phyloP scores from a whole-genome alignment of 495 filamentous ascomycete species.

The Podospora sp. region DNA sequence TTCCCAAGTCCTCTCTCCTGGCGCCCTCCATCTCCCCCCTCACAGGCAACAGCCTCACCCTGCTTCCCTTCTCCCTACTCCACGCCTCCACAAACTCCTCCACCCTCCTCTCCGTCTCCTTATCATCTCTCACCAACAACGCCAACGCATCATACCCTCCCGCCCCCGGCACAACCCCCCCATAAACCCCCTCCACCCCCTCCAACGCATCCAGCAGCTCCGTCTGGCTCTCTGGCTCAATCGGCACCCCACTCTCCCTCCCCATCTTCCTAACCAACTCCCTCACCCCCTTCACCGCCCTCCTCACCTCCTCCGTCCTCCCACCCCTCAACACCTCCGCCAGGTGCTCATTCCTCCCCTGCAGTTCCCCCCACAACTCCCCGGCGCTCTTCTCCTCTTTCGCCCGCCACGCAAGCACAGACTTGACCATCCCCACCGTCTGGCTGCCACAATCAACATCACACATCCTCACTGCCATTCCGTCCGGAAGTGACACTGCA shows the following conservation, averaged over 20 bases:
- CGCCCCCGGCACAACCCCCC: constrained; percentile 91
- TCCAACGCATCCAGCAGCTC: constrained; percentile 75
- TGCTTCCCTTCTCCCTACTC: constrained; percentile 66
- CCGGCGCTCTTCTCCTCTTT: constrained; percentile 67
- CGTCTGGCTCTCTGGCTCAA: constrained; percentile 87
- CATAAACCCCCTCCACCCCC: constrained; percentile 75
- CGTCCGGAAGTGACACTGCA: constrained; percentile 68
- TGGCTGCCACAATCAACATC: constrained; percentile 95
- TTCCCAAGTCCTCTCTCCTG: constrained; percentile 61
- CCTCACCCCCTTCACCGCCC: constrained; percentile 46
- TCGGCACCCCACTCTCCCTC: constrained; percentile 70
- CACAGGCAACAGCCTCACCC: constrained; percentile 75
- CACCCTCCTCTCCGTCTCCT: constrained; percentile 64
- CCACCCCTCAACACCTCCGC: constrained; percentile 59
- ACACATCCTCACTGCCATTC: constrained; percentile 83
- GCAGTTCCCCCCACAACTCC: constrained; percentile 70
- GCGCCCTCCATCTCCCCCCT: constrained; percentile 88
- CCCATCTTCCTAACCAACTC: constrained; percentile 75
- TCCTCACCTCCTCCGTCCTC: constrained; percentile 39
- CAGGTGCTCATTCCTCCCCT: constrained; percentile 72
- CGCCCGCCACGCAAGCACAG: constrained; percentile 81
- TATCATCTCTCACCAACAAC: constrained; percentile 74
- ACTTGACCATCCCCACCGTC: constrained; percentile 93
- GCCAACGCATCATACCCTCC: constrained; percentile 93
- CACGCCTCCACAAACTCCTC: constrained; percentile 65